Evolutionary conservation across 2,329 filamentous ascomycete species (phyloP).

Genomic region (Microthyrium microscopicum): DNA sequence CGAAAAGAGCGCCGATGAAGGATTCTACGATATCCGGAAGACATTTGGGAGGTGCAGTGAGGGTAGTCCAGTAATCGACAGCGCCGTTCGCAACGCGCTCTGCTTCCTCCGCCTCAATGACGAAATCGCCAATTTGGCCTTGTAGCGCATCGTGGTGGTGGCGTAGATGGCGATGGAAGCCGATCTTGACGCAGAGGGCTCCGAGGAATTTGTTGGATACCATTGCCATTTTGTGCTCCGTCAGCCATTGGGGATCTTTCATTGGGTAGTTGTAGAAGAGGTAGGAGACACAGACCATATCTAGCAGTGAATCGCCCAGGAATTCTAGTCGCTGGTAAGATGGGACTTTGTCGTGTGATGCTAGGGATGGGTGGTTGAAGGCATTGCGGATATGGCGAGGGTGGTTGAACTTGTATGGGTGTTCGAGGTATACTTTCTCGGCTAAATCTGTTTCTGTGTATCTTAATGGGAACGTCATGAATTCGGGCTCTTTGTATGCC

Average conservation of each 20-base stretch:
- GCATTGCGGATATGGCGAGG: conserved; percentile 66
- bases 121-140: conserved; percentile 35
- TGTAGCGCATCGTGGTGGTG: conserved; percentile 33
- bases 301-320: conserved; percentile 72
- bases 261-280: conserved; percentile 61
- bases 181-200: conserved; percentile 60
- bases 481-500: conserved; percentile 51
- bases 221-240: conserved; percentile 99
- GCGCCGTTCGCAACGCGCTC: conserved; percentile 31
- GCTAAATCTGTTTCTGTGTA: too few species aligned
- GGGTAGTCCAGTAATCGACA: conserved; percentile 53
- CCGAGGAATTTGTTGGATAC: conserved; percentile 90
- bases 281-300: conserved; percentile 70
- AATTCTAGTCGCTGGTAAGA: conserved; percentile 88
- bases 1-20: conserved; percentile 77
- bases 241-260: conserved; percentile 88
- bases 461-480: conserved; percentile 51
- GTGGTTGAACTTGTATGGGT: conserved; percentile 53
- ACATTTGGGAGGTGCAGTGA: conserved; percentile 52
- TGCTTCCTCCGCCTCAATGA: conserved; percentile 39
- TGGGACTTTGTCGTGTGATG: conserved; percentile 61
- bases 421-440: conserved; percentile 40
- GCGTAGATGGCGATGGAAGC: conserved; percentile 57
- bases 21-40: conserved; percentile 81
- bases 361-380: conserved; percentile 76